Evolutionary conservation across 345 rosid genomes (phyloP).

Genomic region (Dovyalis caffra): DNA sequence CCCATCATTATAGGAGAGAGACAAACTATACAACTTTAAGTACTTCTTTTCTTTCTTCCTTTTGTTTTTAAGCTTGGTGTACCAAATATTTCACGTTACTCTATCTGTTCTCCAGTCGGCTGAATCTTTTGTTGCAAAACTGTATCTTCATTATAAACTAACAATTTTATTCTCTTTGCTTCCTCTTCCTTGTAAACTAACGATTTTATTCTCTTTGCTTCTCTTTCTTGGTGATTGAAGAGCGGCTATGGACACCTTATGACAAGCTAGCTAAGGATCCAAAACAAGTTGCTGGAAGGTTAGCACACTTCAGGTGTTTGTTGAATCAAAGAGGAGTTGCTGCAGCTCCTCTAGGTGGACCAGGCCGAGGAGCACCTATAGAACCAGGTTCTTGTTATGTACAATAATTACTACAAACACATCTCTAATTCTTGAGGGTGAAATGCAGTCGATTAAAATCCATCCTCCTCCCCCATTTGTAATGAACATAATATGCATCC

Average conservation of each 20-base stretch:
- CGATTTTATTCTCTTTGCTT: neutral
- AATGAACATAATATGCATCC: neutral
- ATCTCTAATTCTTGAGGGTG: neutral
- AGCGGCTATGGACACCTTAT: slow-evolving; percentile 66
- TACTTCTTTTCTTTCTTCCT: neutral
- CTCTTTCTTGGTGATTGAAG: slow-evolving; percentile 22
- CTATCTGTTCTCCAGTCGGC: neutral
- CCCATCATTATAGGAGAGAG: too few species aligned
- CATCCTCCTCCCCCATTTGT: neutral
- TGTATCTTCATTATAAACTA: neutral
- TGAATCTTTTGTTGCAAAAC: neutral
- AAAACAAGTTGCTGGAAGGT: slow-evolving; percentile 39
- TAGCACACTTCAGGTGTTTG: slow-evolving; percentile 68
- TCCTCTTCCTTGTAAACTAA: neutral
- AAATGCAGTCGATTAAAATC: neutral
- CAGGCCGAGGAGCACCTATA: slow-evolving; percentile 46
- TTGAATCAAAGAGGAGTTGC: slow-evolving; percentile 69
- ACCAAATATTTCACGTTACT: neutral
- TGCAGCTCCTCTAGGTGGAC: slow-evolving; percentile 55
- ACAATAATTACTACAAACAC: slow-evolving; percentile 27
- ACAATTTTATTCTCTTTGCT: too few species aligned
- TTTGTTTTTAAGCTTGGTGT: too few species aligned
- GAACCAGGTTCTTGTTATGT: slow-evolving; percentile 64
- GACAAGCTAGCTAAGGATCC: slow-evolving; percentile 49
- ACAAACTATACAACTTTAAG: too few species aligned